A percentile compares a stretch with the other conserved stretches of the same genome.
Evolutionary conservation across 2,329 filamentous ascomycete species (phyloP).

Genomic region (Ceratocystis eucalypticola): DNA sequence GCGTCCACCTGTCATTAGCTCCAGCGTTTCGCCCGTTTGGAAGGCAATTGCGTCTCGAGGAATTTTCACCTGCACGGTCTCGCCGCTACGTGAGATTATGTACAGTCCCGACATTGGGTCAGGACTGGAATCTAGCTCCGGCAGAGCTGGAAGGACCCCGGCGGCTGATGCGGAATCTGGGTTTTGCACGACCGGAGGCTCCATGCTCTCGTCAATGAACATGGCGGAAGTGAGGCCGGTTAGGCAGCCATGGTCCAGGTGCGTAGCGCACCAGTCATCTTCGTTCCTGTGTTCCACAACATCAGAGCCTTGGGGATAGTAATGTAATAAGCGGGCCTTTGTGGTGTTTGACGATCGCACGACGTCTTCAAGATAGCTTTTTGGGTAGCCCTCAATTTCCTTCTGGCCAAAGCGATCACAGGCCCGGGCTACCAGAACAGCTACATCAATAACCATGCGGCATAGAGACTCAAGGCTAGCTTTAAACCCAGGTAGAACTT

Average conservation of each 20-base stretch:
- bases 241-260: constrained; percentile 83
- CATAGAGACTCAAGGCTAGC: constrained; percentile 62
- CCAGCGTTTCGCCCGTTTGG: constrained; percentile 84
- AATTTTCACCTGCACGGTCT: constrained; percentile 82
- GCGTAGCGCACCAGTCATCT: constrained; percentile 90
- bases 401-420: constrained; percentile 74
- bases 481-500: constrained; percentile 61
- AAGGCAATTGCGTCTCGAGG: constrained; percentile 86
- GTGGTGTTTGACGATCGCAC: constrained; percentile 76
- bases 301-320: constrained; percentile 53
- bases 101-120: constrained; percentile 83
- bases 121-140: constrained; percentile 62
- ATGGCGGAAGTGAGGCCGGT: constrained; percentile 90
- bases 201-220: constrained; percentile 68
- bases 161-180: constrained; percentile 20
- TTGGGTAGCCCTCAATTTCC: constrained; percentile 63
- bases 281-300: constrained; percentile 36
- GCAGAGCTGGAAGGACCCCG: constrained; percentile 37
- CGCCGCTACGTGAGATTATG: constrained; percentile 71
- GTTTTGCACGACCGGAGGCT: constrained; percentile 28
- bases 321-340: constrained; percentile 84
- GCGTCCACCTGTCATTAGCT: constrained; percentile 77
- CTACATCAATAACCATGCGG: constrained; percentile 74
- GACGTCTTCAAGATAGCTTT: constrained; percentile 72
- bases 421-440: constrained; percentile 73